Percentiles rank a stretch among this genome's conserved stretches.
These are phyloP conservation scores for Dictyostelium intermedium DNA, from an alignment of 78 protist genomes.

Conservation along the genomic window DNA sequence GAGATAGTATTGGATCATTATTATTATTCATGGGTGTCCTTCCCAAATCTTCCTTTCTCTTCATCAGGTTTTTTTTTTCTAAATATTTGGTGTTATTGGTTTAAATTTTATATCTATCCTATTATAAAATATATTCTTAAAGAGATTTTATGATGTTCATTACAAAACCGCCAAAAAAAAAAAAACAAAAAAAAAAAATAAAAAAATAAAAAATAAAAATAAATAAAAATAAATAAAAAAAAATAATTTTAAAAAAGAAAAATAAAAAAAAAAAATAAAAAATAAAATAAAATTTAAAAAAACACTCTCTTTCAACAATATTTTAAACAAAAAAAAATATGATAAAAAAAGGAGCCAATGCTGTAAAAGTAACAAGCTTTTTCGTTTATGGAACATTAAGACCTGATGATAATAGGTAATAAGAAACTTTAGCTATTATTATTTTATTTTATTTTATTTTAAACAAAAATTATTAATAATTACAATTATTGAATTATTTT, in stretches of 20 bases:
- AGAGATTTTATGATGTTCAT: too few relatives aligned
- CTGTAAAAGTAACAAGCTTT: not conserved
- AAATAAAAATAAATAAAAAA: too few relatives aligned
- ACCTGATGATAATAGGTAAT: slow-evolving; percentile 20
- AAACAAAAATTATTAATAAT: too few relatives aligned
- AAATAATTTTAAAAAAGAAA: too few relatives aligned
- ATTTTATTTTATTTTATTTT: not conserved
- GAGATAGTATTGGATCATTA: not conserved
- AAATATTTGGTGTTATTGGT: too few relatives aligned
- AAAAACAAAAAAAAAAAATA: too few relatives aligned
- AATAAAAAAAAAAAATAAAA: not conserved
- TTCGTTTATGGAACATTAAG: slow-evolving; percentile 40
- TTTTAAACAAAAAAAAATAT: not conserved
- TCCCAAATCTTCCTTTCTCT: not conserved
- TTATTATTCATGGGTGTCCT: not conserved
- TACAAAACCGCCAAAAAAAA: too few relatives aligned
- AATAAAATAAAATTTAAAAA: not conserved
- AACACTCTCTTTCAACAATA: too few relatives aligned
- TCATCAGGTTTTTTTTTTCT: not conserved
- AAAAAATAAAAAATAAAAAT: too few relatives aligned
- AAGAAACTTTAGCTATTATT: not conserved
- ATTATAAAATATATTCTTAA: too few relatives aligned
- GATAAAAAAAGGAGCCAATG: not conserved
- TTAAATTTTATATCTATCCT: too few relatives aligned
- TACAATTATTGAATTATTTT: too few relatives aligned